Percentiles rank a stretch among this genome's conserved stretches.
Conservation (phyloP, 2,329 filamentous ascomycete species). For the Penicillium hesseltinei region DNA sequence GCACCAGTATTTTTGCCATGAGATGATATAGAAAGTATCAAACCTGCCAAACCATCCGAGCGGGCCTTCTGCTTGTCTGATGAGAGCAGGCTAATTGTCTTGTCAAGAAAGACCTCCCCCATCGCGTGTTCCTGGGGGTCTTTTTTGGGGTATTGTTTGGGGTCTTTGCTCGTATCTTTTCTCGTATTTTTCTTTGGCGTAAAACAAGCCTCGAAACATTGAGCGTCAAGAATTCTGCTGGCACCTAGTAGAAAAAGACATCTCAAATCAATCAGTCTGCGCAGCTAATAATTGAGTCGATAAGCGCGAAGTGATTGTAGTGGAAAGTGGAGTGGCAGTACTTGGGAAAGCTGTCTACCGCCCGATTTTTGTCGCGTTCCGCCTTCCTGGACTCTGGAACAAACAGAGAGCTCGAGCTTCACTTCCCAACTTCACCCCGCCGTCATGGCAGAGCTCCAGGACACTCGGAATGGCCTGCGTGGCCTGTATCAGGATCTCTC, state of each 20-base stretch:
- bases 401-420: slow-evolving; percentile 31
- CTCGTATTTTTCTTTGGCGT: background rate
- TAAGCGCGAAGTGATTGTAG: slow-evolving; percentile 7
- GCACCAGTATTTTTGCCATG: background rate
- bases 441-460: slow-evolving; percentile 56
- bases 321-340: slow-evolving; percentile 14
- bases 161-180: background rate
- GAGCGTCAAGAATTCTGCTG: background rate
- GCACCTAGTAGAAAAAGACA: background rate
- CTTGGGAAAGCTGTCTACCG: slow-evolving; percentile 14
- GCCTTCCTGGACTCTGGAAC: slow-evolving; percentile 27
- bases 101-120: slow-evolving; percentile 44
- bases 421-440: slow-evolving; percentile 22
- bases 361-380: slow-evolving; percentile 40
- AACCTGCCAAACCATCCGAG: slow-evolving; percentile 51
- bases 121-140: slow-evolving; percentile 25
- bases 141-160: background rate
- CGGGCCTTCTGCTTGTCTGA: slow-evolving; percentile 49
- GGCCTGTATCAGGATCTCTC: slow-evolving; percentile 82
- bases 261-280: slow-evolving; percentile 4
- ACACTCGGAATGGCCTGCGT: slow-evolving; percentile 73
- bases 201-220: background rate
- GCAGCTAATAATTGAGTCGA: slow-evolving; percentile 1
- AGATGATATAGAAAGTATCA: slow-evolving; percentile 3
- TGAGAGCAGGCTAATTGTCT: slow-evolving; percentile 43